Conservation (phyloP, 768 basidiomycete species). For the Suillus fuscotomentosus region DNA sequence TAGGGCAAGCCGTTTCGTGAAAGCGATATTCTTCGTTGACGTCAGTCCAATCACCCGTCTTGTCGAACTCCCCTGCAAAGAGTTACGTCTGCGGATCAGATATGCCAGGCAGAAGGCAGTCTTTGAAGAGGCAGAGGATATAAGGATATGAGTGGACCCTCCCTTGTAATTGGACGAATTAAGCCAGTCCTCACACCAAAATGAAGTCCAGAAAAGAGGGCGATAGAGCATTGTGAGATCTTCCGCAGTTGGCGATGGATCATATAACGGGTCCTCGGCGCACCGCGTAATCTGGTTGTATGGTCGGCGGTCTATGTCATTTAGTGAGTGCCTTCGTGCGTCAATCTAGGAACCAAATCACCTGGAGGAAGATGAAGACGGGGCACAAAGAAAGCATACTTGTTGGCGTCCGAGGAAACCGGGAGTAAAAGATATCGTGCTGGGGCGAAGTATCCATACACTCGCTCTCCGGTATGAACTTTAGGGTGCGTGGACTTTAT, state of each 20-base stretch:
- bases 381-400: slow-evolving; percentile 53
- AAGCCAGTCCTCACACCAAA: slow-evolving; percentile 75
- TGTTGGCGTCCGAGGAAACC: slow-evolving; percentile 53
- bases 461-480: slow-evolving; percentile 52
- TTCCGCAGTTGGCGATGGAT: slow-evolving; percentile 44
- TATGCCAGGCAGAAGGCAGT: slow-evolving; percentile 72
- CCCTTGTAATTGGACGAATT: slow-evolving; percentile 48
- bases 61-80: slow-evolving; percentile 10
- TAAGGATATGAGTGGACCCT: slow-evolving; percentile 46
- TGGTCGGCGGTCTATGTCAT: slow-evolving; percentile 54
- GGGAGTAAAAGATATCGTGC: slow-evolving; percentile 54
- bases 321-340: slow-evolving; percentile 1
- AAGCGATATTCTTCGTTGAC: slow-evolving; percentile 51
- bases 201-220: slow-evolving; percentile 74
- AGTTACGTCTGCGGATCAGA: slow-evolving; percentile 46
- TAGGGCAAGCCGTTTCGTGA: slow-evolving; percentile 52
- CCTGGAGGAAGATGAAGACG: slow-evolving; percentile 63
- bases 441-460: slow-evolving; percentile 63
- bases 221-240: slow-evolving; percentile 72
- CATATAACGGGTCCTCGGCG: slow-evolving; percentile 52
- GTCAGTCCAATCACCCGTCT: slow-evolving; percentile 58
- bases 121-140: slow-evolving; percentile 72
- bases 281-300: slow-evolving; percentile 71
- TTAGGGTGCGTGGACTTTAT: slow-evolving; percentile 46
- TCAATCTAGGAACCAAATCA: slow-evolving; percentile 16